Conservation (phyloP, 768 basidiomycete genomes). For the Pulveroboletus sp. region DNA sequence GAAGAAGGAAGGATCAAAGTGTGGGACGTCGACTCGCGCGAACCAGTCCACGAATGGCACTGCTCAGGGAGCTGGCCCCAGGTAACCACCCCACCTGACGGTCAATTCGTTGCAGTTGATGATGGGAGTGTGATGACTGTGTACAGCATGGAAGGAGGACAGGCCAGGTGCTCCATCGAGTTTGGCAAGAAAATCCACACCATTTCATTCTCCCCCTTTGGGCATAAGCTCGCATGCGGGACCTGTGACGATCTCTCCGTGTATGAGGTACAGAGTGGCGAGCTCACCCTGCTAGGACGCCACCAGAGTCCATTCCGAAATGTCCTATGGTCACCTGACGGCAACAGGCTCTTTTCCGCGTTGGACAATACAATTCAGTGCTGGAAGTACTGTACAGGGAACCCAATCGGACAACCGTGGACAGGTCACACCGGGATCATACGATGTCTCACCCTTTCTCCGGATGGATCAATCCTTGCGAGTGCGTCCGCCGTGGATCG, state of each 20-base stretch:
- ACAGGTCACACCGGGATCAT: slow-evolving; percentile 8
- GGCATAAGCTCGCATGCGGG: slow-evolving; percentile 1
- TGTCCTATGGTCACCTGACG: slow-evolving; percentile 14
- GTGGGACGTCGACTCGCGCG: slow-evolving; percentile 1
- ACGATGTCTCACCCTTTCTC: background rate
- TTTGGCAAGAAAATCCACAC: background rate
- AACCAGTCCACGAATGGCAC: background rate
- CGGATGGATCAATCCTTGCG: slow-evolving; percentile 2
- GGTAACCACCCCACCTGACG: background rate
- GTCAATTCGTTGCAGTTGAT: background rate
- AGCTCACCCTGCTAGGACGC: background rate
- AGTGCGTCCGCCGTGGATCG: slow-evolving; percentile 2
- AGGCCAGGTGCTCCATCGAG: background rate
- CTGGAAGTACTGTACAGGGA: slow-evolving; percentile 4
- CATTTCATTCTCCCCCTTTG: background rate
- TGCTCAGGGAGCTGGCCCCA: no score
- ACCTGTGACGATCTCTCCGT: background rate
- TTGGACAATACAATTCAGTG: background rate
- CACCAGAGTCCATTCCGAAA: background rate
- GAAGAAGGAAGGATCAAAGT: background rate
- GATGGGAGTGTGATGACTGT: background rate
- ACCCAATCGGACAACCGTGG: slow-evolving; percentile 9
- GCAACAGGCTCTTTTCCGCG: slow-evolving; percentile 4
- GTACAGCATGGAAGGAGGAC: background rate
- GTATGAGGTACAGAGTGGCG: background rate